phyloP scores from a whole-genome alignment of 331 rosid genomes.

The Rosa hybrid region DNA sequence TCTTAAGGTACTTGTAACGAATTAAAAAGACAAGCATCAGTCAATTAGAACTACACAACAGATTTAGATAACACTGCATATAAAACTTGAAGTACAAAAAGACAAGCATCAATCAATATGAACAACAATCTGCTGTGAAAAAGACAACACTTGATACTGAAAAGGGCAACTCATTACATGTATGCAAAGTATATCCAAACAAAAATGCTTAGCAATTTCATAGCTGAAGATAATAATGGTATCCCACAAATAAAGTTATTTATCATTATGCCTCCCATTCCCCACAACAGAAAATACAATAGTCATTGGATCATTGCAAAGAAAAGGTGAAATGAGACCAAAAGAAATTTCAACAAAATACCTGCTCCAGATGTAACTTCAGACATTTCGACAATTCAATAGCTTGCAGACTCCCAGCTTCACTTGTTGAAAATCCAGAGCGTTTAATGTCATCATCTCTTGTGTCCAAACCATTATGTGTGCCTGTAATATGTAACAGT shows the following conservation, averaged over 20 bases:
- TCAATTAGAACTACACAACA: neutral
- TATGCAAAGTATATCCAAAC: neutral
- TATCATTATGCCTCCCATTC: neutral
- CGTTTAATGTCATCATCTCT: conserved; percentile 27
- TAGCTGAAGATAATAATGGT: neutral
- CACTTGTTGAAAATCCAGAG: conserved; percentile 37
- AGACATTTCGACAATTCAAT: conserved; percentile 36
- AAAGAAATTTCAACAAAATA: conserved; percentile 19
- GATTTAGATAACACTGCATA: neutral
- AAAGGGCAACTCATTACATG: neutral
- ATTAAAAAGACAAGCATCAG: neutral
- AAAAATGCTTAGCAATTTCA: neutral
- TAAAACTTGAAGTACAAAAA: neutral
- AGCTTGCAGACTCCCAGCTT: conserved; percentile 40
- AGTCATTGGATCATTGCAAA: neutral
- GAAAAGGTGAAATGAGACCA: neutral
- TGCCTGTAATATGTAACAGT: conserved; percentile 29
- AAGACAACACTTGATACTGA: neutral
- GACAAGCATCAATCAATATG: neutral
- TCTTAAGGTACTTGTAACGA: neutral
- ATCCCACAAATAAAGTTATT: neutral
- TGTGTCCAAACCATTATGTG: conserved; percentile 19
- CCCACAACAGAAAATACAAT: neutral
- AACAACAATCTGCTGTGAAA: neutral
- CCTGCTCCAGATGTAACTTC: conserved; percentile 43